These are phyloP conservation scores for Lentinula guzmanii DNA, from an alignment of 768 basidiomycete species.

Conservation along the genomic window DNA sequence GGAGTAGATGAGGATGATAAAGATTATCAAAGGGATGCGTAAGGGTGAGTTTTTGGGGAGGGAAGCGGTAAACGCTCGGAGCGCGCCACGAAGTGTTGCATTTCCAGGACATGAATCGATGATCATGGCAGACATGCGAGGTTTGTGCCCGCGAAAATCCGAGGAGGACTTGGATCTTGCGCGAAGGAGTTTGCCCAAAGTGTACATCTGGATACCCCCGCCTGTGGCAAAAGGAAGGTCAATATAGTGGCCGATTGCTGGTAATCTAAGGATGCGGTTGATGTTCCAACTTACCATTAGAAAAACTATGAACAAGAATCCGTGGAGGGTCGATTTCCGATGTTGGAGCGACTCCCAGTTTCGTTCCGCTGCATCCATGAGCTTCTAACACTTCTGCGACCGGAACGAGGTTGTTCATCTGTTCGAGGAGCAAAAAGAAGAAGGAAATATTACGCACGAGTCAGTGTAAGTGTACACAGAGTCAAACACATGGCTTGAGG, in stretches of 20 bases:
- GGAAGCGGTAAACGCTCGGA: constrained; percentile 25
- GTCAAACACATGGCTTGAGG: background rate
- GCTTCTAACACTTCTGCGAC: constrained; percentile 31
- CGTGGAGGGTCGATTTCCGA: constrained; percentile 14
- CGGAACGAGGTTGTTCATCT: constrained; percentile 27
- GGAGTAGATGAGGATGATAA: constrained; percentile 24
- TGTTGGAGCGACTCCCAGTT: background rate
- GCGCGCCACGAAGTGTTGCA: constrained; percentile 17
- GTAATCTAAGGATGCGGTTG: background rate
- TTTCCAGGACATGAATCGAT: constrained; percentile 42
- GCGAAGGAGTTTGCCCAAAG: constrained; percentile 26
- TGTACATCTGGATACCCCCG: constrained; percentile 30
- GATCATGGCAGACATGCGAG: constrained; percentile 24
- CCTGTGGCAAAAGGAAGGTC: constrained; percentile 19
- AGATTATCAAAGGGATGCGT: constrained; percentile 13
- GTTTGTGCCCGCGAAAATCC: constrained; percentile 6
- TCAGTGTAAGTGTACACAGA: background rate
- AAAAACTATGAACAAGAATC: constrained; percentile 41
- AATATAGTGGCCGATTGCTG: background rate
- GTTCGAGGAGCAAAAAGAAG: background rate
- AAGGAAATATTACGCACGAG: background rate
- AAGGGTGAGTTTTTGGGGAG: constrained; percentile 18
- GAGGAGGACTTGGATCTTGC: constrained; percentile 3
- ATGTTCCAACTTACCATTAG: constrained; percentile 30
- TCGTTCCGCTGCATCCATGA: constrained; percentile 23